Evolutionary conservation across 2,329 filamentous ascomycete species (phyloP).

Genomic region (Fusarium papillatum): DNA sequence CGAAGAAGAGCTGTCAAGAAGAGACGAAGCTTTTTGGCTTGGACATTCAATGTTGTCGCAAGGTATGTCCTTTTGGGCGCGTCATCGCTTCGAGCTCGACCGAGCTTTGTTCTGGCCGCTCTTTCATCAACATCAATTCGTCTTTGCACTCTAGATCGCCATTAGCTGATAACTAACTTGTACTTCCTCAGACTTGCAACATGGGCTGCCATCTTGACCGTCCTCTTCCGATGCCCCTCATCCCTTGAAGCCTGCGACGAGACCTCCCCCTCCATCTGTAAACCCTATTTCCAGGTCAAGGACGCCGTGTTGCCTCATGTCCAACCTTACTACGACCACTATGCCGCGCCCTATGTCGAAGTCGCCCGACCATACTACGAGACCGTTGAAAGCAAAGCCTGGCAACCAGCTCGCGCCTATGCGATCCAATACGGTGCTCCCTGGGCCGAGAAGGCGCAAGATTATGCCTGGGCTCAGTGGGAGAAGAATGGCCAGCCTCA

Average conservation of each 20-base stretch:
- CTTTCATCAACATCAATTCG: slow-evolving; percentile 4
- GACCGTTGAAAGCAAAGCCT: slow-evolving; percentile 71
- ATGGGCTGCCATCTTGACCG: slow-evolving; percentile 88
- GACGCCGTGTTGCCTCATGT: slow-evolving; percentile 78
- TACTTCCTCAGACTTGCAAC: slow-evolving; percentile 73
- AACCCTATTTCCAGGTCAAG: slow-evolving; percentile 81
- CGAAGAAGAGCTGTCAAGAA: slow-evolving; percentile 39
- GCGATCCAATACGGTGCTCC: slow-evolving; percentile 83
- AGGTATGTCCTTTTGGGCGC: slow-evolving; percentile 58
- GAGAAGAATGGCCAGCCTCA: slow-evolving; percentile 82
- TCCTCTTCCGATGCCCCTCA: slow-evolving; percentile 86
- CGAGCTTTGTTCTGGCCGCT: slow-evolving; percentile 12
- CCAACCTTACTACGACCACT: slow-evolving; percentile 87
- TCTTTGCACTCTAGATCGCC: not conserved
- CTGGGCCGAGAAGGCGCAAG: slow-evolving; percentile 74
- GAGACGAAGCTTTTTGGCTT: slow-evolving; percentile 47
- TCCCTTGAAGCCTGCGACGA: slow-evolving; percentile 76
- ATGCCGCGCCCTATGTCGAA: slow-evolving; percentile 87
- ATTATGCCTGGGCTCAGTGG: slow-evolving; percentile 81
- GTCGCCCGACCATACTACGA: slow-evolving; percentile 82
- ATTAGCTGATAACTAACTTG: not conserved
- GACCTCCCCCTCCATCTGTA: slow-evolving; percentile 83
- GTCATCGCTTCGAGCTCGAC: slow-evolving; percentile 10
- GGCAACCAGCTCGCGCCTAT: slow-evolving; percentile 77
- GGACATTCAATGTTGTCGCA: slow-evolving; percentile 63